Evolutionary conservation across 768 basidiomycete genomes (phyloP), one percentile per base, ranked within the genome.

Genomic region (Coprinellus aureogranulatus): DNA sequence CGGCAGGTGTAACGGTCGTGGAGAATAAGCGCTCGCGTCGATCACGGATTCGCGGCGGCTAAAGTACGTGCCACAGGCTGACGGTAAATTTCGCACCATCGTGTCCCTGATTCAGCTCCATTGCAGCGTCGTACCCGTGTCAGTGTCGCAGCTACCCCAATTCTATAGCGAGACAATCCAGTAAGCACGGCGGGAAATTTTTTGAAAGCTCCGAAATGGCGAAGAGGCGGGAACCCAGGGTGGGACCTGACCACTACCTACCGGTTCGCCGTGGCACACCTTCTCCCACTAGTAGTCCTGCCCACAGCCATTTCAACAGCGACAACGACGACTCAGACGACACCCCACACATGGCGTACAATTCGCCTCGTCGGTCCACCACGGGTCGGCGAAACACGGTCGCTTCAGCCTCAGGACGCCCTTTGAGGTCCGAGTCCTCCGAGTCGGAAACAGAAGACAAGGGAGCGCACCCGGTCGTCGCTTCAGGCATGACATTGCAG

Each of bases 291-390:
- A 9, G 18, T 20, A 22, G 20, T 25, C 34, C 34, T 6, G 20
- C n/a, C 22, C 50, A 34, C n/a, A 52, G 50, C 30, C n/a, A 37
- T 52, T 52, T 52, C 23, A 52, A 34, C 50, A 52, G 50, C 50
- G 50, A 52, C 30, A 52, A 20, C 50, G 50, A 52, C 11, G 50
- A 52, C 18, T 4, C 12, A 5, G 6, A 52, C 28, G 50, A 34
- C 31, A 49, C 16, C 48, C 14, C 20, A 44, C 20, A 5, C 20
- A 18, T 44, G 41, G 41, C 22, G 27, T 28, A 23, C 22, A 26
- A n/a, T 3, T 22, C 48, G n/a, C 4, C 11, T 18, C 28, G 22
- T 27, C 28, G 18, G 22, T n/a, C n/a, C n/a, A n/a, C n/a, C n/a
- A n/a, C n/a, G n/a, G n/a, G n/a, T n/a, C 18, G 18, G 16, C 48